Evolutionary conservation across 345 rosid species (phyloP).

Genomic region (Gossypium raimondii): DNA sequence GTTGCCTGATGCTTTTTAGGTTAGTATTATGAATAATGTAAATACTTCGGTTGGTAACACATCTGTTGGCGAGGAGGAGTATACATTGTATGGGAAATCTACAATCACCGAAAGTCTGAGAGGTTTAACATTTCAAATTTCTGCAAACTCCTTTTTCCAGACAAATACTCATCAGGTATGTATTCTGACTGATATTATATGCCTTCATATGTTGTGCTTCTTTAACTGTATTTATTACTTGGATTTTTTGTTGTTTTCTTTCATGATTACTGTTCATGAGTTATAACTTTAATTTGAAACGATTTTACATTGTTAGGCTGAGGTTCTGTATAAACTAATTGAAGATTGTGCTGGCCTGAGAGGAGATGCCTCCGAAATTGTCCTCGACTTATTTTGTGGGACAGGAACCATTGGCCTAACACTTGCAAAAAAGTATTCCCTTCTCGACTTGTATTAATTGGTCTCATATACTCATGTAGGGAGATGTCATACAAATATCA

Average conservation of each 20-base stretch:
- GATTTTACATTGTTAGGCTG: conserved; percentile 54
- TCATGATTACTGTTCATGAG: background rate
- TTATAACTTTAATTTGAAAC: conserved; percentile 10
- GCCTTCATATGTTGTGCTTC: background rate
- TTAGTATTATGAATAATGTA: conserved; percentile 80
- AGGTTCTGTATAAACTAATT: conserved; percentile 78
- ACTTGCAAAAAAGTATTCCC: conserved; percentile 67
- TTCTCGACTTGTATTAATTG: background rate
- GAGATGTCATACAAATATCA: background rate
- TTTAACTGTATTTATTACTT: background rate
- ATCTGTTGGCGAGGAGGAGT: conserved; percentile 84
- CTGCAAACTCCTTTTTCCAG: conserved; percentile 96
- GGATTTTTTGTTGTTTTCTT: conserved; percentile 6
- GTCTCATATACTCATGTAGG: background rate
- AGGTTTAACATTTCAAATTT: conserved; percentile 82
- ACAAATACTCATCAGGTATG: conserved; percentile 85
- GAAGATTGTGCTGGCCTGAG: conserved; percentile 77
- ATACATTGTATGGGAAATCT: conserved; percentile 69
- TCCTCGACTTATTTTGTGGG: conserved; percentile 93
- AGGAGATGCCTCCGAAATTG: conserved; percentile 89
- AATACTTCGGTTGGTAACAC: conserved; percentile 91
- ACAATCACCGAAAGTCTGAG: conserved; percentile 69
- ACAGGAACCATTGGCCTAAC: conserved; percentile 93
- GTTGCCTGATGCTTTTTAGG: conserved; percentile 37
- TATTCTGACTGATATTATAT: background rate